Percentiles rank a stretch among this genome's conserved stretches.
These are phyloP conservation scores for Paecilomyces sp. DNA, from an alignment of 2,329 filamentous ascomycete genomes.

Conservation along the genomic window DNA sequence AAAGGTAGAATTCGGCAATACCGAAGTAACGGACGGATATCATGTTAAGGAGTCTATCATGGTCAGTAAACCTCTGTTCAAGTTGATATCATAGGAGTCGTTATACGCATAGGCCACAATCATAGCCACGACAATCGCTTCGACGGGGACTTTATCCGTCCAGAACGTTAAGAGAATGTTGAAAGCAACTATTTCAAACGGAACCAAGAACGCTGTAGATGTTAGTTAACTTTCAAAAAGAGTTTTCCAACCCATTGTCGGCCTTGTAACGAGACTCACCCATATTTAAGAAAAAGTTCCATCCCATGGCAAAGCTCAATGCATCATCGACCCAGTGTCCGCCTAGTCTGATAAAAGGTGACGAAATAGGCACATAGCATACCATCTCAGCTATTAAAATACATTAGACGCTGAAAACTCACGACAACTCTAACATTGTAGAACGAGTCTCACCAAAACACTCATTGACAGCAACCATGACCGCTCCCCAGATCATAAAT, in stretches of 20 bases:
- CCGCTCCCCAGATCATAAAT: slow-evolving; percentile 15
- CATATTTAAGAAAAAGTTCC: slow-evolving; percentile 21
- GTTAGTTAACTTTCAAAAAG: neutral
- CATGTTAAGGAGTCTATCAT: slow-evolving; percentile 27
- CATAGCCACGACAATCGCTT: slow-evolving; percentile 28
- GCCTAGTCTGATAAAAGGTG: slow-evolving; percentile 17
- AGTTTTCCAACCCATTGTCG: neutral
- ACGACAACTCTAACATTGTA: too few species aligned
- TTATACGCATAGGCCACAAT: slow-evolving; percentile 31
- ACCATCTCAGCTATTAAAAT: slow-evolving; percentile 19
- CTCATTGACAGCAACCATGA: slow-evolving; percentile 13
- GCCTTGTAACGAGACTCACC: slow-evolving; percentile 6
- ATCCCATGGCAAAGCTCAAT: slow-evolving; percentile 21
- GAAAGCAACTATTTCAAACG: slow-evolving; percentile 32
- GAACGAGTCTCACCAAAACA: neutral
- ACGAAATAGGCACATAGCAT: slow-evolving; percentile 18
- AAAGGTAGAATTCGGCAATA: slow-evolving; percentile 41
- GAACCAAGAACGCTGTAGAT: slow-evolving; percentile 16
- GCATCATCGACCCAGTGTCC: slow-evolving; percentile 23
- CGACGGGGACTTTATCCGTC: slow-evolving; percentile 31
- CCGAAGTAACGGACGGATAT: slow-evolving; percentile 39
- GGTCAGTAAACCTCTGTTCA: neutral
- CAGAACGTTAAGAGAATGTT: slow-evolving; percentile 32
- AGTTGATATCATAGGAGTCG: neutral
- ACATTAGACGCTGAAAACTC: neutral